Evolutionary conservation across 2,329 filamentous ascomycete genomes (phyloP).

Genomic region (Lecanicillium sp.): DNA sequence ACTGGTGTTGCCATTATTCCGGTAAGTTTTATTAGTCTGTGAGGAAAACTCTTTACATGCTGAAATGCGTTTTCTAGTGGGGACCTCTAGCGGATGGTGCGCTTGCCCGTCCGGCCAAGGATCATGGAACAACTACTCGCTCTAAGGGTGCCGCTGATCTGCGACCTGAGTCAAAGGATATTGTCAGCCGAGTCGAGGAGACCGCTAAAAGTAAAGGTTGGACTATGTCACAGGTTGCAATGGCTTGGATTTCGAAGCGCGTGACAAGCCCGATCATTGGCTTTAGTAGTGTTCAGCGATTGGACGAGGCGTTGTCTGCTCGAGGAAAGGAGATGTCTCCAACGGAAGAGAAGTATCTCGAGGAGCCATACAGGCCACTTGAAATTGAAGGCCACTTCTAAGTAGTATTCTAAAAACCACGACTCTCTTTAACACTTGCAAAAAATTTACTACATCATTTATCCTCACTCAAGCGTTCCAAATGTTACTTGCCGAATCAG

Average conservation of each 20-base stretch:
- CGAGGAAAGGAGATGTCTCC: slow-evolving; percentile 38
- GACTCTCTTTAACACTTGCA: too few relatives aligned
- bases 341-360: slow-evolving; percentile 53
- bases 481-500: too few relatives aligned
- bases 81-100: background rate
- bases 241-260: slow-evolving; percentile 53
- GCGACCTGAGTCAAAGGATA: slow-evolving; percentile 17
- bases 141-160: slow-evolving; percentile 34
- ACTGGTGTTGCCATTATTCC: slow-evolving; percentile 28
- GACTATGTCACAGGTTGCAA: slow-evolving; percentile 55
- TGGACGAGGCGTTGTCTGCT: slow-evolving; percentile 50
- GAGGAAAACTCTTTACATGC: too few relatives aligned
- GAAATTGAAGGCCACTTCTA: slow-evolving; percentile 26
- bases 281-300: slow-evolving; percentile 45
- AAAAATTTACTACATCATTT: too few relatives aligned
- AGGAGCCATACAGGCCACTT: slow-evolving; percentile 53
- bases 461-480: too few relatives aligned
- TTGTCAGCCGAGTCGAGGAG: slow-evolving; percentile 35
- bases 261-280: slow-evolving; percentile 53
- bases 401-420: background rate
- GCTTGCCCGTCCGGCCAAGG: background rate
- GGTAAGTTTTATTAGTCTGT: too few relatives aligned
- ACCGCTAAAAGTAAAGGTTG: slow-evolving; percentile 46
- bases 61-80: too few relatives aligned
- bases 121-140: slow-evolving; percentile 15